Evolutionary conservation across 2,329 filamentous ascomycete species (phyloP).

Genomic region (Cladobotryum protrusum): DNA sequence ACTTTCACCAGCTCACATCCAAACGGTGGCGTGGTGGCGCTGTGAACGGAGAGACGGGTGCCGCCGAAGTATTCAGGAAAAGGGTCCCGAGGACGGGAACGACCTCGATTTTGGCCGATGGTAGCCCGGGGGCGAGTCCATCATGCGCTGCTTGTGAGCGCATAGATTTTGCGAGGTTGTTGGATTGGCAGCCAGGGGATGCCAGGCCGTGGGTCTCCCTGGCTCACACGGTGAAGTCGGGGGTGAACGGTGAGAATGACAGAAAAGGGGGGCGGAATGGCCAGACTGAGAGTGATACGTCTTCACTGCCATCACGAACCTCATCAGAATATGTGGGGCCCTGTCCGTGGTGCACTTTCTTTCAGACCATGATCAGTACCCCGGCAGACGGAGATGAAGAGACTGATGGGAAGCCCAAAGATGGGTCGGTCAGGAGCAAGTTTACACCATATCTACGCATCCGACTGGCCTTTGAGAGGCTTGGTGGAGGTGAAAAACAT

Average conservation of each 20-base stretch:
- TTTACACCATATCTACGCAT: slow-evolving; percentile 35
- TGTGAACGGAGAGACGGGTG: slow-evolving; percentile 9
- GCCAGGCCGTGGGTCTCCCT: slow-evolving; percentile 31
- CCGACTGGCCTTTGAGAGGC: slow-evolving; percentile 31
- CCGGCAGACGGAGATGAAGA: slow-evolving; percentile 18
- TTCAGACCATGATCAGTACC: slow-evolving; percentile 28
- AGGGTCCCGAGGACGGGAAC: slow-evolving; percentile 18
- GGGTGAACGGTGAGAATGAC: background rate
- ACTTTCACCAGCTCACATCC: slow-evolving; percentile 30
- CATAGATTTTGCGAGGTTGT: slow-evolving; percentile 30
- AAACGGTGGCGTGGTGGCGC: slow-evolving; percentile 12
- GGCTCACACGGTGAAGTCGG: slow-evolving; percentile 19
- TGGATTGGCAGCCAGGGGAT: slow-evolving; percentile 31
- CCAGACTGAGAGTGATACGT: background rate
- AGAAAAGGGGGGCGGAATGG: background rate
- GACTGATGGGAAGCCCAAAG: slow-evolving; percentile 1
- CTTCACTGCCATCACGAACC: background rate
- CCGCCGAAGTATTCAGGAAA: slow-evolving; percentile 3
- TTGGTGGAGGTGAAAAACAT: slow-evolving; percentile 32
- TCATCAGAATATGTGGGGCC: background rate
- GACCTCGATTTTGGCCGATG: slow-evolving; percentile 23
- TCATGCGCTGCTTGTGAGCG: slow-evolving; percentile 28
- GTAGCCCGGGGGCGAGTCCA: slow-evolving; percentile 11
- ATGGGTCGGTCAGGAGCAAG: slow-evolving; percentile 17
- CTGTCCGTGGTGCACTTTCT: slow-evolving; percentile 35